A percentile compares a stretch with the other conserved stretches of the same genome.
These are phyloP conservation scores for Ananas comosus DNA, from an alignment of 176 grass and related monocot species.

Conservation along the genomic window DNA sequence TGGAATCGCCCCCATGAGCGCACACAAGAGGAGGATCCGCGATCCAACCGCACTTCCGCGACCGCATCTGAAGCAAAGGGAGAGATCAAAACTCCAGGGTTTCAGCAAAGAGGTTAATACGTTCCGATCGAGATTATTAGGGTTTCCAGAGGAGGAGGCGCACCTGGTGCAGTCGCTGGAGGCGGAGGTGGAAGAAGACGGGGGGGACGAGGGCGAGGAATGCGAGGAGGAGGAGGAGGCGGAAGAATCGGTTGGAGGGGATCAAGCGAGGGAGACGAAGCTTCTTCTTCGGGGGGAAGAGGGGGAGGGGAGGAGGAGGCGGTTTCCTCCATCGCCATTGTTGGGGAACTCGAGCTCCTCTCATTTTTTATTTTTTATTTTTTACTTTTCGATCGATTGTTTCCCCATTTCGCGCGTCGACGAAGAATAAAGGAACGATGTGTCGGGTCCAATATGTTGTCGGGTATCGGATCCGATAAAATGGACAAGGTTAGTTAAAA, in stretches of 20 bases:
- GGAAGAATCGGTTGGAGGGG: conserved; percentile 39
- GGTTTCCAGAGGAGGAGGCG: background rate
- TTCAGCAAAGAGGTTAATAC: background rate
- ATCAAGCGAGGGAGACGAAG: conserved; percentile 25
- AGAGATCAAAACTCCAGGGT: background rate
- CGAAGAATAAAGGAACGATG: too few relatives aligned
- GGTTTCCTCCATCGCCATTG: conserved; percentile 5
- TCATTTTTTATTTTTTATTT: conserved; percentile 24
- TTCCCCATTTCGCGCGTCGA: too few relatives aligned
- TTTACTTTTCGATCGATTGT: background rate
- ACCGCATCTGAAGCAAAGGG: conserved; percentile 39
- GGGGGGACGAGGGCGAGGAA: conserved; percentile 54
- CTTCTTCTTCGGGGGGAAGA: conserved; percentile 54
- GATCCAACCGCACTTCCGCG: conserved; percentile 72
- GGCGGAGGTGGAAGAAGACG: conserved; percentile 76
- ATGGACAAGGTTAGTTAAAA: too few relatives aligned
- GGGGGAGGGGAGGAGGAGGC: conserved; percentile 35
- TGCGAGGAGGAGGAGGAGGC: conserved; percentile 52
- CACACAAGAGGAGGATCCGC: conserved; percentile 64
- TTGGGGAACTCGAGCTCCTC: conserved; percentile 3
- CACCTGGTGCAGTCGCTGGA: conserved; percentile 65
- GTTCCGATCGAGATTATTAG: background rate
- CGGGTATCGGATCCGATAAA: too few relatives aligned
- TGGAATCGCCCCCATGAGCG: conserved; percentile 73
- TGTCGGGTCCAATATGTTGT: too few relatives aligned